Base-by-base conservation (phyloP, 352 stramenopile species). In the Globisporangium lucens region DNA sequence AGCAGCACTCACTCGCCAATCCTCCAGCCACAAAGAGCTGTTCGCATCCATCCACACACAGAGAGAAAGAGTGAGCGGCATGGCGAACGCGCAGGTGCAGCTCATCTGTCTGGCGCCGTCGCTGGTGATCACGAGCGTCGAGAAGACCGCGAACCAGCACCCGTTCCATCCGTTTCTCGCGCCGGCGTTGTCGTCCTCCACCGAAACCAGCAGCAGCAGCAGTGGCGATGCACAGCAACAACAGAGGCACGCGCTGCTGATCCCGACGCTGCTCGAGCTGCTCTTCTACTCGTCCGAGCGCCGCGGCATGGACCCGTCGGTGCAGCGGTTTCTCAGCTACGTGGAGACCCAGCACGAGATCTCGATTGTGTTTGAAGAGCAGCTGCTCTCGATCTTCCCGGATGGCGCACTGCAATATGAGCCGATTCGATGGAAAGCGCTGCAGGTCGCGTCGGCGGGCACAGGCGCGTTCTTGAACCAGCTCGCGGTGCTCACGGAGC, bases 301-400 rank as follows among this genome's bases (percentile, higher is more conserved):
- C 12, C 22, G 24, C 24, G 66, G 22, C 35, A 51, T 8, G 43
- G 56, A 36, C 15, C 7, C 35, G 5, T 53, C 9, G 6, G 33
- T 30, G 17, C 61, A 69, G 56, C 76, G 76, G 9, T 89, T 90
- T 63, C 66, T 90, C 24, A 90, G 82, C 68, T 87, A 84, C 67
- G 80, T 87, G 22, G 78, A 90, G 73, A 88, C 79, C 24, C 77
- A 86, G 56, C 78, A 90, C 66, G 82, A 90, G 65, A 56, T 90
- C 22, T 89, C 80, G 35, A 73, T 90, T n/a, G 82, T 86, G 38
- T 84, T 89, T 59, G 80, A 89, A 17, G 77, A 86, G 58, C 55
- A 70, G 49, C 65, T 83, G 55, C 63, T 90, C 9, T 20, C 6
- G 2, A 69, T 74, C 17, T 87, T 89, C 38, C 76, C 79, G 0